Base-by-base conservation (phyloP, 495 filamentous ascomycete genomes). In the Penicillium macrosclerotiorum region DNA sequence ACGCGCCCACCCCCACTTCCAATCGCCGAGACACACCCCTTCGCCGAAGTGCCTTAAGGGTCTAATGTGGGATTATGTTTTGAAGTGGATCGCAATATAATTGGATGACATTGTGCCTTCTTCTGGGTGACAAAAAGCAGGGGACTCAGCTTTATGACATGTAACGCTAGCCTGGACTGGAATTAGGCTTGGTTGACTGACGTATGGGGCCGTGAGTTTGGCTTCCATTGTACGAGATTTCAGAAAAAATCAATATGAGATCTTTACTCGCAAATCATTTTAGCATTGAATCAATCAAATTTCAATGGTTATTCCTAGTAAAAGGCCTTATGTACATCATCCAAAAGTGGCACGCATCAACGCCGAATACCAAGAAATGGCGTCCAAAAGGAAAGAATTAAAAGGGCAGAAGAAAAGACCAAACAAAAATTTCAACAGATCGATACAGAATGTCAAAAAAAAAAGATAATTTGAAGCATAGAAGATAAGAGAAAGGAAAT, bases 261-360 rank as follows among this genome's bases (percentile, higher is more conserved):
- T n/a, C n/a, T n/a, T n/a, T n/a, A n/a, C n/a, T n/a, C n/a, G n/a
- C n/a, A n/a, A n/a, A n/a, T n/a, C n/a, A n/a, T n/a, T n/a, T n/a
- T 36, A 33, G 24, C 39, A 43, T 49, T 24, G 11, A 32, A 17
- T 14, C 27, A 33, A 30, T 33, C n/a, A 6, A 33, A 26, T 17
- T 30, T 19, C 8, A 29, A 51, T 51, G 45, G 48, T 35, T 47
- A 47, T 55, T 54, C 31, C 44, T 32, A 45, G n/a, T 43, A 50
- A 51, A 31, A 51, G 26, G 14, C 47, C 51, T 34, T 58, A 59
- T 52, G 14, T 59, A 59, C 55, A 59, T 42, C 47, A 33, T 53
- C 49, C 48, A 29, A 48, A 26, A 37, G 12, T 33, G 31, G 30
- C 51, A 42, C 36, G 44, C 39, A 37, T 31, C 30, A 42, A 49